phyloP scores from a whole-genome alignment of 345 rosid species.

The Lepidium didymum region DNA sequence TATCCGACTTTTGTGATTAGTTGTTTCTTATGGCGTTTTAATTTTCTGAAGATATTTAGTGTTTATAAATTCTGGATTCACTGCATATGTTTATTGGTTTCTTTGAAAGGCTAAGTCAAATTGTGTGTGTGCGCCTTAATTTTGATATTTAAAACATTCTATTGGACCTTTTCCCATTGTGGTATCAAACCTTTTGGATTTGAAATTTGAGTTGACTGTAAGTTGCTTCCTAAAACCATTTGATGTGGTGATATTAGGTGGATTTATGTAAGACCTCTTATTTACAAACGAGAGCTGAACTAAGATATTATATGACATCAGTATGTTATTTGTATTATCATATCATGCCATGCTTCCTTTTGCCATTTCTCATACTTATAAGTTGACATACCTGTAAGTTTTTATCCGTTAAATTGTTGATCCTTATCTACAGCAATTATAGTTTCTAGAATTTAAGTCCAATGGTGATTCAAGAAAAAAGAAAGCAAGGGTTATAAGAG shows the following conservation, averaged over 20 bases:
- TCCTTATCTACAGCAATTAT: background rate
- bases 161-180: conserved; percentile 93
- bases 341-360: conserved; percentile 28
- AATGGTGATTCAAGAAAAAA: too few relatives aligned
- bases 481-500: too few relatives aligned
- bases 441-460: too few relatives aligned
- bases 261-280: background rate
- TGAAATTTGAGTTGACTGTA: conserved; percentile 55
- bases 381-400: conserved; percentile 76
- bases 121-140: too few relatives aligned
- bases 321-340: background rate
- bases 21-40: background rate
- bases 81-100: too few relatives aligned
- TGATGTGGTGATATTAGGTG: background rate
- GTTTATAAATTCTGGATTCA: too few relatives aligned
- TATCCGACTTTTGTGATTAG: background rate
- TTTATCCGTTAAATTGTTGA: background rate
- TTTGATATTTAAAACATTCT: too few relatives aligned
- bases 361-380: conserved; percentile 66
- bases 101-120: too few relatives aligned
- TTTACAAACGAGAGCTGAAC: background rate
- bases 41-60: too few relatives aligned
- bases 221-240: conserved; percentile 17
- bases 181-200: conserved; percentile 85
- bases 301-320: background rate